Base-by-base conservation (phyloP, 1,139 yeast genomes). In the Pichiaceae sp. region DNA sequence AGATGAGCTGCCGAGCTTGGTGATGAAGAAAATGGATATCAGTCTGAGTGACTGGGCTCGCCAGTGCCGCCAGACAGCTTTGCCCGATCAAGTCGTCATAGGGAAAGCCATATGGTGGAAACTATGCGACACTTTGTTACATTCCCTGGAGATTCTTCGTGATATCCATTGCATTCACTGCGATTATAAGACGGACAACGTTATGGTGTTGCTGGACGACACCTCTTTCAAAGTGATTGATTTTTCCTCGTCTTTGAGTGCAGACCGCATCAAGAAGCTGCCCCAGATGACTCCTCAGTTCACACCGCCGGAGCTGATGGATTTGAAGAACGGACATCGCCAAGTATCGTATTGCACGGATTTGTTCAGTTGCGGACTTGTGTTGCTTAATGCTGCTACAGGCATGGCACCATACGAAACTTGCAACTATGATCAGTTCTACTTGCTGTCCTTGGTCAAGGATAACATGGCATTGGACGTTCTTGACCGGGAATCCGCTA, bases 261-360 rank as follows among this genome's bases (percentile, higher is more conserved):
- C 37, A 2, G 39, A 43, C 3, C 53, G 48, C n/a, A 20, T 52
- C 4, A 17, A 17, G 1, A 37, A 35, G 3, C 40, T 42, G 32
- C 61, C 60, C n/a, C 62, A 60, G 17, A 44, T 59, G 34, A 60
- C 67, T 2, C 40, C 60, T 21, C 62, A 57, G 34, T 63, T 59
- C 42, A 49, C 60, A 14, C 58, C 66, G 1, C 67, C 68, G 2
- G 66, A 62, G 35, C 34, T 63, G 12, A 14, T 60, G 14, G 31
- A 38, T 19, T 4, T 11, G 20, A 21, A 15, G 8, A 21, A 29
- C 12, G n/a, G 24, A 8, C 17, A 19, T 9, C 21, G 19, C 14
- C 27, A 29, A 23, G 19, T n/a, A 7, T 48, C 62, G 0, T 25
- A 25, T 14, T 5, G 14, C 28, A 33, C 35, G 19, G 68, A 63